Evolutionary conservation across 371 early-diverging fungal genomes (phyloP).

Genomic region (Funneliformis caledonium): DNA sequence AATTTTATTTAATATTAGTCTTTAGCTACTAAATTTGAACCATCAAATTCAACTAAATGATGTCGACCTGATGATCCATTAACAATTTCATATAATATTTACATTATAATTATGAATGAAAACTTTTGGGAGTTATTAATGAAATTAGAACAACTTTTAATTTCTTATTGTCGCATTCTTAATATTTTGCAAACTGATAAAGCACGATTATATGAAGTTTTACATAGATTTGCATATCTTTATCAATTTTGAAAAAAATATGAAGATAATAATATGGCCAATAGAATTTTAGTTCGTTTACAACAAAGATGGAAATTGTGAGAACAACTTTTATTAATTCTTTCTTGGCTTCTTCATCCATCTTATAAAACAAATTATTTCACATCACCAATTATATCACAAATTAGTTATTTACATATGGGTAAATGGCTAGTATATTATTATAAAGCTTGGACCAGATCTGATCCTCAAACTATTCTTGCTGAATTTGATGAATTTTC

Average conservation of each 20-base stretch:
- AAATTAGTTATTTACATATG: not conserved
- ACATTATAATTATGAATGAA: not conserved
- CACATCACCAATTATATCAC: not conserved
- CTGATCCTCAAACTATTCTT: not conserved
- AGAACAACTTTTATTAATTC: not conserved
- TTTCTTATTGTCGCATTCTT: not conserved
- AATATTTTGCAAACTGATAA: constrained; percentile 4
- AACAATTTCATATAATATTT: not conserved
- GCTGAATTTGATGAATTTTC: not conserved
- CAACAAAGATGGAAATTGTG: not conserved
- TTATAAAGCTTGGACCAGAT: not conserved
- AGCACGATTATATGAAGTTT: not conserved
- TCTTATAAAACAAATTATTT: not conserved
- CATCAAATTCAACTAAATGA: not conserved
- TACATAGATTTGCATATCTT: not conserved
- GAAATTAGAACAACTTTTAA: not conserved
- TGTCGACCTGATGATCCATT: not conserved
- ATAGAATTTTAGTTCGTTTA: not conserved
- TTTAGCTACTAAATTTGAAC: not conserved
- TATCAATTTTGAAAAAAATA: not conserved
- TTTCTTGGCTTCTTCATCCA: not conserved
- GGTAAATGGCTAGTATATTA: not conserved
- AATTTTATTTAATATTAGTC: not conserved
- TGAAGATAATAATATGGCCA: not conserved
- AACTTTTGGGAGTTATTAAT: not conserved